Evolutionary conservation across 1,284 basidiomycete genomes (phyloP).

Genomic region (Psilocybe mexicana): DNA sequence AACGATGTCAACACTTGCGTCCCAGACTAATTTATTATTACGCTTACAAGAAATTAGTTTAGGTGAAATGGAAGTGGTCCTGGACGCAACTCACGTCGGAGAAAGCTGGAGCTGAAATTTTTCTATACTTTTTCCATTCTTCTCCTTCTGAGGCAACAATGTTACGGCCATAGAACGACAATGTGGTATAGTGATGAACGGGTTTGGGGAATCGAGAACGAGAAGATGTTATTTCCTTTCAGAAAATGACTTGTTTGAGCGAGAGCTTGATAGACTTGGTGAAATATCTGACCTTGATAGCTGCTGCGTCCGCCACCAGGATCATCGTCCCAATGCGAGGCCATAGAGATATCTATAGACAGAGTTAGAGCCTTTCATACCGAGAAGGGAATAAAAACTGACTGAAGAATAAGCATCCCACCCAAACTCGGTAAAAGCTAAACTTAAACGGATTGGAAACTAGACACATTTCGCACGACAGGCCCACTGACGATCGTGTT

Average conservation of each 20-base stretch:
- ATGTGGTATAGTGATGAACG: slow-evolving; percentile 28
- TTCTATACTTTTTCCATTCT: slow-evolving; percentile 62
- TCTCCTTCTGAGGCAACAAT: slow-evolving; percentile 60
- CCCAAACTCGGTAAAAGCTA: slow-evolving; percentile 33
- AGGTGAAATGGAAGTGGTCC: not conserved
- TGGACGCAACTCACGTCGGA: slow-evolving; percentile 32
- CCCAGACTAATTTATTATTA: slow-evolving; percentile 61
- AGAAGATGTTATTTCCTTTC: slow-evolving; percentile 36
- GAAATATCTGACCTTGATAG: slow-evolving; percentile 34
- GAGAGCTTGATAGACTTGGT: not conserved
- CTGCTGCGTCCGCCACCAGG: slow-evolving; percentile 35
- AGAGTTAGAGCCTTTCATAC: not conserved
- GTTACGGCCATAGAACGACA: slow-evolving; percentile 47
- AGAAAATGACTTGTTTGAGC: not conserved
- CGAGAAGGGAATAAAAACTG: not conserved
- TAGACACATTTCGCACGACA: not conserved
- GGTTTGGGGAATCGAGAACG: slow-evolving; percentile 39
- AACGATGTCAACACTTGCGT: slow-evolving; percentile 47
- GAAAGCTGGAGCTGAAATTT: slow-evolving; percentile 44
- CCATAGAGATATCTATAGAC: slow-evolving; percentile 27
- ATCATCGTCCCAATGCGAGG: slow-evolving; percentile 26
- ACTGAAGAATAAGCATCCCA: slow-evolving; percentile 35
- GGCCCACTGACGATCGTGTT: slow-evolving; percentile 29
- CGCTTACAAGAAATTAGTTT: slow-evolving; percentile 27
- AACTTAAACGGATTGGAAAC: not conserved